These are phyloP conservation scores for Priceomyces haplophilus DNA, from an alignment of 805 yeast genomes.

Conservation along the genomic window DNA sequence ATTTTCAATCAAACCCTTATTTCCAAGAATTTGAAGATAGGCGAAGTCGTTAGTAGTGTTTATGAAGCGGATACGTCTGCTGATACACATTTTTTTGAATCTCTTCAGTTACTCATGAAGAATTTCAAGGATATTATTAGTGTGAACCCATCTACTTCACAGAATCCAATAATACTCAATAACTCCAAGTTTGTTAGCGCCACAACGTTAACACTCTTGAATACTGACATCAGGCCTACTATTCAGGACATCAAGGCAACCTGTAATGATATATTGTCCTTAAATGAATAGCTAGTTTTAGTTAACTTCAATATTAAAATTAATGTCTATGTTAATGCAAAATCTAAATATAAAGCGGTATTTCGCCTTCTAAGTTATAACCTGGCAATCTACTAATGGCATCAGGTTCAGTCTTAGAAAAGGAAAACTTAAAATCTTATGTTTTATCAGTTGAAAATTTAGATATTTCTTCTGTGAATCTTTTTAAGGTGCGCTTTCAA, in stretches of 20 bases:
- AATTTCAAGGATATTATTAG: conserved; percentile 9
- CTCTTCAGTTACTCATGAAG: conserved; percentile 5
- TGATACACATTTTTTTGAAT: conserved; percentile 6
- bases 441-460: no score
- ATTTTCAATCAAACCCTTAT: conserved; percentile 16
- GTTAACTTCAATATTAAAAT: no score
- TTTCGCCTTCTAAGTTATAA: not conserved
- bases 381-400: not conserved
- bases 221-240: not conserved
- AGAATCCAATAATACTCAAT: conserved; percentile 20
- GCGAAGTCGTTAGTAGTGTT: not conserved
- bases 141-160: not conserved
- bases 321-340: conserved; percentile 2
- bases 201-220: conserved; percentile 9
- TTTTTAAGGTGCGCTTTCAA: conserved; percentile 61
- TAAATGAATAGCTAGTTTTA: no score
- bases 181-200: conserved; percentile 33
- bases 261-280: not conserved
- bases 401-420: no score
- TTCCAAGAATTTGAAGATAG: not conserved
- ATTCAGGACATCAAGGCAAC: not conserved
- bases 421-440: no score
- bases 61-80: not conserved
- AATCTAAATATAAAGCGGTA: not conserved
- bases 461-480: conserved; percentile 41